Percentiles rank a stretch among this genome's conserved stretches.
Evolutionary conservation across 257 asterid genomes (phyloP).

Genomic region (Solanum bulbocastanum): DNA sequence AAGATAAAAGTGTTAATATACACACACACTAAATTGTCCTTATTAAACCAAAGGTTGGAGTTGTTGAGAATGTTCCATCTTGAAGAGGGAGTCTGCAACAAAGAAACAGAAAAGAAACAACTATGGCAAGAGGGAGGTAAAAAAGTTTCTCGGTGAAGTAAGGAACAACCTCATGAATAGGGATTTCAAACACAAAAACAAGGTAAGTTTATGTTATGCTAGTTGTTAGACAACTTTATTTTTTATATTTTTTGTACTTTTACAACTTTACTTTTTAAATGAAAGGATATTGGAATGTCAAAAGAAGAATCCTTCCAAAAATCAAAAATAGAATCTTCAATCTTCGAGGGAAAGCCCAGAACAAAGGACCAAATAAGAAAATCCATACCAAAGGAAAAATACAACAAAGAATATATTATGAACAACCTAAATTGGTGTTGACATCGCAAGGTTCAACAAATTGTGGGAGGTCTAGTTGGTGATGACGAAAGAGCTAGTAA

Average conservation of each 20-base stretch:
- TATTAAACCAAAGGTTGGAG: neutral
- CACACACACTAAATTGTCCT: neutral
- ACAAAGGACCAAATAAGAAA: neutral
- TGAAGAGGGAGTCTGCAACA: neutral
- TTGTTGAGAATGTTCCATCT: neutral
- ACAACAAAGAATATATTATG: neutral
- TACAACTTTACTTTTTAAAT: neutral
- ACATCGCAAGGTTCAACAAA: neutral
- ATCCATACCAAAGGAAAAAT: neutral
- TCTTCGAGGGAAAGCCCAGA: neutral
- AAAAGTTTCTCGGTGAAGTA: neutral
- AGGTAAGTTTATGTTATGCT: neutral
- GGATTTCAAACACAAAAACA: neutral
- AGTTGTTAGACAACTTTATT: neutral
- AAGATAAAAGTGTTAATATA: neutral
- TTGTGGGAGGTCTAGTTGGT: neutral
- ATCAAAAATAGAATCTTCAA: neutral
- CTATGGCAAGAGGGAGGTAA: neutral
- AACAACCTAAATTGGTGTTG: neutral
- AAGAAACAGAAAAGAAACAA: neutral
- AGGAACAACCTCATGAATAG: neutral
- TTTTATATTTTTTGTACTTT: too few relatives aligned
- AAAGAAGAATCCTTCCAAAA: neutral
- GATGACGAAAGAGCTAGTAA: neutral
- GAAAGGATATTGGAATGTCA: neutral